Evolutionary conservation across 306 rosid species (phyloP), one percentile per base, ranked within the genome.

Genomic region (Lotus japonicus): DNA sequence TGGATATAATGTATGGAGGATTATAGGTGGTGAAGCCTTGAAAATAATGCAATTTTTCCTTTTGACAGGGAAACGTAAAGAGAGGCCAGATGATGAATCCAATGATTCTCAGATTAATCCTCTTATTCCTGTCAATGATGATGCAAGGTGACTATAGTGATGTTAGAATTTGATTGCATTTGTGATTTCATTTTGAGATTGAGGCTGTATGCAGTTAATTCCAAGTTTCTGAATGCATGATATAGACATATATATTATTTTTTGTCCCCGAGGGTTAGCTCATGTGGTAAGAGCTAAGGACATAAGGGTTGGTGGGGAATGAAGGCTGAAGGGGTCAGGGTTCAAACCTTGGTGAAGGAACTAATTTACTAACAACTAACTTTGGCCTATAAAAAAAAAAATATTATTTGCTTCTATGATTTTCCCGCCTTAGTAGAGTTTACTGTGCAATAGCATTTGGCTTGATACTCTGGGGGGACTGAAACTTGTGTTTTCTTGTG

Each of bases 31-130:
- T 55, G 56, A 50, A 49, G 54, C 28, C 63, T 60, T n/a, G 21
- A 42, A 53, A 50, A 35, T 33, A 15, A 48, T 55, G 66, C 43
- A 16, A 68, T 57, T 56, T 28, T 15, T 4, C 7, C 5, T 49
- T 58, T 71, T 77, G 13, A 19, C 82, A 92, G 95, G 96, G 80
- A 92, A 94, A 78, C 88, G 96, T 68, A 88, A 94, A 64, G 95
- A 79, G 66, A 85, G 96, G 28, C 33, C 77, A 5, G 64, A 83
- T 72, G 82, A 45, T 70, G 88, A 81, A 55, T 78, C 72, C 41
- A 62, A 56, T 75, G 85, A 75, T 64, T 49, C 80, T 52, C 74
- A 64, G 78, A 64, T 79, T 62, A 77, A 88, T 77, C 86, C 86
- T 72, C 97, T 94, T 51, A 31, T 17, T 71, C 99, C 96, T 39